Conservation (phyloP, 176 grass and related monocot species). For the Pontederia crassipes region DNA sequence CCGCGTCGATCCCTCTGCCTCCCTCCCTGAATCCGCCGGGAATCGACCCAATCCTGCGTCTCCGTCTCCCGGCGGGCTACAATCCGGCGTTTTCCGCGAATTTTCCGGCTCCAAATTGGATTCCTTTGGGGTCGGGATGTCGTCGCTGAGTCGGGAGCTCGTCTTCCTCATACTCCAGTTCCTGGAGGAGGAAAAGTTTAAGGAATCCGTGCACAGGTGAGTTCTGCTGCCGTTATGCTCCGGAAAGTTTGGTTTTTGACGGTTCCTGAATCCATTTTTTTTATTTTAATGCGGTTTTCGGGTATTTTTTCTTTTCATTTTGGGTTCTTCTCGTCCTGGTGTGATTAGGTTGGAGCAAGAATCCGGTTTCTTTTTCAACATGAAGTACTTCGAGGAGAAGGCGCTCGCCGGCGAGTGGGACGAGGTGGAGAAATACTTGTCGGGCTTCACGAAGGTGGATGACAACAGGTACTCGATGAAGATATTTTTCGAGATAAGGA, state of each 20-base stretch:
- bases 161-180: conserved; percentile 99
- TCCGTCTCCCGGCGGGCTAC: not conserved
- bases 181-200: conserved; percentile 98
- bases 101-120: conserved; percentile 10
- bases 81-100: conserved; percentile 7
- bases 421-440: conserved; percentile 92
- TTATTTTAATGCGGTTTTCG: not conserved
- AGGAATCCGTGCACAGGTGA: conserved; percentile 91
- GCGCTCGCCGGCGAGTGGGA: conserved; percentile 86
- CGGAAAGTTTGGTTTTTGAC: not conserved
- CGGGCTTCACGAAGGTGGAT: conserved; percentile 94
- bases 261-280: not conserved
- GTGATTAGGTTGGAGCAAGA: conserved; percentile 79
- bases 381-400: conserved; percentile 95
- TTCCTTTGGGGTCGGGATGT: conserved; percentile 32
- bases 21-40: conserved; percentile 1
- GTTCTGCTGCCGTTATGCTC: conserved; percentile 1
- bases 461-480: conserved; percentile 99
- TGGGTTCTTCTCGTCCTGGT: conserved; percentile 7
- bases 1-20: not conserved
- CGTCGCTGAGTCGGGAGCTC: conserved; percentile 92
- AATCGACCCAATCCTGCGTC: not conserved
- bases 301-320: not conserved
- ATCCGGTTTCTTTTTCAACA: conserved; percentile 86
- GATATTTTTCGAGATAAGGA: conserved; percentile 99